phyloP scores from a whole-genome alignment of 441 rosid genomes.

The Omphalea diandra region DNA sequence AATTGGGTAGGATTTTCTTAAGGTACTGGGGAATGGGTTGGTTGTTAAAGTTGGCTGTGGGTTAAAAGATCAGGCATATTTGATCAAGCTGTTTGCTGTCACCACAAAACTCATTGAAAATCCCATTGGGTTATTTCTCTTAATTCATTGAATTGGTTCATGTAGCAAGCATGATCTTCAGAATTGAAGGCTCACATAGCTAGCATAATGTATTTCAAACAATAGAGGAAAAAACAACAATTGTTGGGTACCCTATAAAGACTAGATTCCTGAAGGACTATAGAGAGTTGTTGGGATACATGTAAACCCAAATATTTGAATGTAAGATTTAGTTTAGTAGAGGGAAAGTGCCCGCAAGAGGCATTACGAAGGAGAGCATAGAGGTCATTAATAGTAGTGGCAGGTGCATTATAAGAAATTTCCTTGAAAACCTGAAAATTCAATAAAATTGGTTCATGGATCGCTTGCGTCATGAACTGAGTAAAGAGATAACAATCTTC shows the following conservation, averaged over 20 bases:
- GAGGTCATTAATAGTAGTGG: neutral
- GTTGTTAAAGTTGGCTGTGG: too few species aligned
- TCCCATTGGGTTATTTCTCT: neutral
- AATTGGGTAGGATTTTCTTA: neutral
- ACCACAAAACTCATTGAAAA: neutral
- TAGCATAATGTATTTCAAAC: neutral
- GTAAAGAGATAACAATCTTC: neutral
- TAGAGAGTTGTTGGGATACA: too few species aligned
- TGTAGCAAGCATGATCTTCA: neutral
- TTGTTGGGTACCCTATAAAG: neutral
- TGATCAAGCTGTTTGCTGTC: neutral
- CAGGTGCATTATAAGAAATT: neutral
- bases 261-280: too few species aligned
- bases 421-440: neutral
- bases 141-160: neutral
- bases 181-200: neutral
- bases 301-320: neutral
- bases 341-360: neutral
- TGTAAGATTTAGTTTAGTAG: neutral
- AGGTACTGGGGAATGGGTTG: neutral
- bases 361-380: neutral
- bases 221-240: neutral
- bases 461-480: neutral
- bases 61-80: neutral
- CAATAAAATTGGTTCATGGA: neutral